A percentile compares a stretch with the other conserved stretches of the same genome.
phyloP scores from a whole-genome alignment of 352 stramenopile species.

The Plasmopara muralis region DNA sequence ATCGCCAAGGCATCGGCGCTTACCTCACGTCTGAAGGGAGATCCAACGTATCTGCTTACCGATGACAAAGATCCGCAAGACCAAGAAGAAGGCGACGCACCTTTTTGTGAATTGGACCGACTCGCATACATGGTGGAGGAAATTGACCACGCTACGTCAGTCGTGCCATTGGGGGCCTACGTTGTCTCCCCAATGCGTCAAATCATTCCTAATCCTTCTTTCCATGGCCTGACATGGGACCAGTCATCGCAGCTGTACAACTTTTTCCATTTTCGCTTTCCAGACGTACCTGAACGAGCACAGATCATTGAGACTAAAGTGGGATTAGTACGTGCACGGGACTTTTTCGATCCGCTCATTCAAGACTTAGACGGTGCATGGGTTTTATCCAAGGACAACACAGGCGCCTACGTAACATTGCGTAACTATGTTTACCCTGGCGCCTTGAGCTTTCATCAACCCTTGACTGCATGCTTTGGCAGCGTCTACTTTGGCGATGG shows the following conservation, averaged over 20 bases:
- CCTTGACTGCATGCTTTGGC: constrained; percentile 42
- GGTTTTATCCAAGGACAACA: constrained; percentile 61
- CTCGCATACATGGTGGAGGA: constrained; percentile 59
- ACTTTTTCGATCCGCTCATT: constrained; percentile 65
- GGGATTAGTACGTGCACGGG: constrained; percentile 52
- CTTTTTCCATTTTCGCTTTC: constrained; percentile 72
- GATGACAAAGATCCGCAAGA: constrained; percentile 33
- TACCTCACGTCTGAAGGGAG: constrained; percentile 54
- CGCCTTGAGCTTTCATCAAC: constrained; percentile 57
- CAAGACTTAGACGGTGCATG: constrained; percentile 63
- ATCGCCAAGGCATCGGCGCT: constrained; percentile 35
- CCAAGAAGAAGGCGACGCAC: constrained; percentile 31
- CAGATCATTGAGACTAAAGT: constrained; percentile 46
- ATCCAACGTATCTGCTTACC: constrained; percentile 48
- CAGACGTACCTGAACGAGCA: constrained; percentile 50
- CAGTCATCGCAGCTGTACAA: constrained; percentile 56
- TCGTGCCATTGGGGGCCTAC: constrained; percentile 59
- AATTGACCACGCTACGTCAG: constrained; percentile 50
- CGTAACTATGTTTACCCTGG: constrained; percentile 63
- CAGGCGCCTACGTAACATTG: constrained; percentile 45
- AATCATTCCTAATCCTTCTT: constrained; percentile 57
- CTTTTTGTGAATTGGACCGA: constrained; percentile 68
- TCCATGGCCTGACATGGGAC: constrained; percentile 62
- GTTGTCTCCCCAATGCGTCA: constrained; percentile 67
- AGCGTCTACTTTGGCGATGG: constrained; percentile 77